Evolutionary conservation across 192 early-diverging fungal genomes (phyloP).

Genomic region (Rhizoclosmatium globosum): DNA sequence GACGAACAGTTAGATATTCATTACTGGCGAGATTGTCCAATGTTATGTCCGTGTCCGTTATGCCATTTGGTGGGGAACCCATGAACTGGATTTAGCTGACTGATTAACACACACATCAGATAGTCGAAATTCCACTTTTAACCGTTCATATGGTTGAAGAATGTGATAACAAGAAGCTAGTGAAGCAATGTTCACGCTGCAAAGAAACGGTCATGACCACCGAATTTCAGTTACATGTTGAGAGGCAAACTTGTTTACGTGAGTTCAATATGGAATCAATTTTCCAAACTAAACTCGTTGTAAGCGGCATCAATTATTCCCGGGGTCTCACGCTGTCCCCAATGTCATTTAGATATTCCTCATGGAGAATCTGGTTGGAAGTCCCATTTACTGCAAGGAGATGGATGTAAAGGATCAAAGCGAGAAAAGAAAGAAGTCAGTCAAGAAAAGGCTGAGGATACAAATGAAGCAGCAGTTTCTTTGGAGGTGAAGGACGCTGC

Average conservation of each 20-base stretch:
- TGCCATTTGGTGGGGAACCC: constrained; percentile 70
- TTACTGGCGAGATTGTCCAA: constrained; percentile 81
- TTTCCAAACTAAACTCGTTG: background rate
- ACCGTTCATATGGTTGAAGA: constrained; percentile 70
- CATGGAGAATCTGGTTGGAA: constrained; percentile 71
- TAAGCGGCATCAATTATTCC: constrained; percentile 39
- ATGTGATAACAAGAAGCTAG: constrained; percentile 66
- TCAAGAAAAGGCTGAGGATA: too few species aligned
- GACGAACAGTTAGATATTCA: constrained; percentile 77
- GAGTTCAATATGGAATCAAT: constrained; percentile 31
- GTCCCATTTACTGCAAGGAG: constrained; percentile 55
- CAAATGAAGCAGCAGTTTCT: too few species aligned
- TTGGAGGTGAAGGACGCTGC: too few species aligned
- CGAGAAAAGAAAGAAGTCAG: background rate
- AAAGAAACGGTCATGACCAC: constrained; percentile 62
- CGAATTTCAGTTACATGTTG: constrained; percentile 64
- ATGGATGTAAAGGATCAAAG: constrained; percentile 1
- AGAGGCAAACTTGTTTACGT: constrained; percentile 52
- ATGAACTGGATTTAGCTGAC: constrained; percentile 5
- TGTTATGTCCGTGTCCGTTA: constrained; percentile 72
- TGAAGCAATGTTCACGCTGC: constrained; percentile 70
- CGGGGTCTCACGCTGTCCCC: constrained; percentile 60
- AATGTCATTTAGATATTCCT: constrained; percentile 67
- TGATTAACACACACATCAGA: constrained; percentile 47
- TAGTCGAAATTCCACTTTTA: constrained; percentile 75